Evolutionary conservation across 345 rosid genomes (phyloP).

Genomic region (Laguncularia racemosa): DNA sequence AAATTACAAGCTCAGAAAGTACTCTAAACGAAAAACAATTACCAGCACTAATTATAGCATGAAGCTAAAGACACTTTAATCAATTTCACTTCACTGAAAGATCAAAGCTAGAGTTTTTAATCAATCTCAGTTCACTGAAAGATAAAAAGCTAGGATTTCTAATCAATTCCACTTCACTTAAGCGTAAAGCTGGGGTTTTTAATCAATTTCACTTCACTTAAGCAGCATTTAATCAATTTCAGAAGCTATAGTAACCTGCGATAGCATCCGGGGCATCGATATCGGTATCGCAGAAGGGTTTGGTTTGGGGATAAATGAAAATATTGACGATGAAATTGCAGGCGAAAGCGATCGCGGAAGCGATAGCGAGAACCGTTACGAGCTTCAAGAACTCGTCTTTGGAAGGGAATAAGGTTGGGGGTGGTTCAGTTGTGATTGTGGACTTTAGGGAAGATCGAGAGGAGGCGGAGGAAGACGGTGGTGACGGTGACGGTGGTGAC

Average conservation of each 20-base stretch:
- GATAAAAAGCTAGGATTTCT: too few relatives aligned
- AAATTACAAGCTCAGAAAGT: too few relatives aligned
- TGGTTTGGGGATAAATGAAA: slow-evolving; percentile 29
- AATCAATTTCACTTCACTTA: too few relatives aligned
- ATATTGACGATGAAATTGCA: slow-evolving; percentile 37
- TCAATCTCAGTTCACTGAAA: too few relatives aligned
- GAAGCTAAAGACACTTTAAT: too few relatives aligned
- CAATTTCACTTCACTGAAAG: too few relatives aligned
- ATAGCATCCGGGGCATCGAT: slow-evolving; percentile 27
- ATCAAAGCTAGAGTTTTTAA: too few relatives aligned
- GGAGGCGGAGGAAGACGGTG: slow-evolving; percentile 7
- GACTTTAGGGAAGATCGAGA: slow-evolving; percentile 19
- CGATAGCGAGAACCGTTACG: slow-evolving; percentile 44
- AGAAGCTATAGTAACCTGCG: slow-evolving; percentile 26
- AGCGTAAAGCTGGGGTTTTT: too few relatives aligned
- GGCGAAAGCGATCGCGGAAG: slow-evolving; percentile 54
- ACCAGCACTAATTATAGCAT: too few relatives aligned
- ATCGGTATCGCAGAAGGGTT: slow-evolving; percentile 54
- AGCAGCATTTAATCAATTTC: not conserved
- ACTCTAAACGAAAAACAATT: too few relatives aligned
- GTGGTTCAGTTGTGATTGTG: slow-evolving; percentile 40
- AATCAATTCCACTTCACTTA: too few relatives aligned
- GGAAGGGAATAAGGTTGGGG: slow-evolving; percentile 60
- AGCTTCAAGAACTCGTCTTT: slow-evolving; percentile 48
- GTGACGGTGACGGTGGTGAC: slow-evolving; percentile 3